Percentiles rank a stretch among this genome's conserved stretches.
Evolutionary conservation across 2,329 filamentous ascomycete species (phyloP).

Genomic region (Xylaria multiplex): DNA sequence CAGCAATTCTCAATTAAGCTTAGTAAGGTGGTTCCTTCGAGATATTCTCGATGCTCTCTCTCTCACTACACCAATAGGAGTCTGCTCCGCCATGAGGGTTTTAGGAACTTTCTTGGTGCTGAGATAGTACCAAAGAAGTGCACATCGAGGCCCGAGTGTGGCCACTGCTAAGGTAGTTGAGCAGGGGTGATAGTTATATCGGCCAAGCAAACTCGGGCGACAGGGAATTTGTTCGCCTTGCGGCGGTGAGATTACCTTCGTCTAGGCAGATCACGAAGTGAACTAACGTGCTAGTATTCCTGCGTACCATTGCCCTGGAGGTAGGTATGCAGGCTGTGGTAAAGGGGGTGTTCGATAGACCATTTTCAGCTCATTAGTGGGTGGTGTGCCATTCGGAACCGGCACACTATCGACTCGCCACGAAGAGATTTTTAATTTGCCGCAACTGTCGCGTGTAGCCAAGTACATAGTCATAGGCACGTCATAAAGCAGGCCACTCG

Average conservation of each 20-base stretch:
- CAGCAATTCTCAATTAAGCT: background rate
- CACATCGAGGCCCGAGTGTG: background rate
- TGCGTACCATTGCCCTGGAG: background rate
- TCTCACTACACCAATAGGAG: slow-evolving; percentile 1
- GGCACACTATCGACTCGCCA: background rate
- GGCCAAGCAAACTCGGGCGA: slow-evolving; percentile 9
- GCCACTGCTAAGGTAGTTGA: slow-evolving; percentile 8
- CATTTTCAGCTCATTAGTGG: background rate
- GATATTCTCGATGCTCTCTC: slow-evolving; percentile 4
- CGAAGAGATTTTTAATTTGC: slow-evolving; percentile 5
- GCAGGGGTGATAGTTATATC: slow-evolving; percentile 17
- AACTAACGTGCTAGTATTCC: background rate
- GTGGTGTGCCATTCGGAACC: slow-evolving; percentile 3
- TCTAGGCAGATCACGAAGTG: slow-evolving; percentile 2
- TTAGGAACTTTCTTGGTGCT: no score
- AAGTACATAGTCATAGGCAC: background rate
- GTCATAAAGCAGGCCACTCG: background rate
- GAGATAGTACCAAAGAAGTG: slow-evolving; percentile 1
- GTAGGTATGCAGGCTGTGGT: slow-evolving; percentile 7
- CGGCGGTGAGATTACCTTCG: slow-evolving; percentile 21
- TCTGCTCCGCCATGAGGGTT: background rate
- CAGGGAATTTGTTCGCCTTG: slow-evolving; percentile 20
- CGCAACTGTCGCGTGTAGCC: background rate
- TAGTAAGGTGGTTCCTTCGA: background rate
- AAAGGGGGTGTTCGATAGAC: slow-evolving; percentile 1